These are phyloP conservation scores for Ambispora gerdemannii DNA, from an alignment of 192 early-diverging fungal species.

Conservation along the genomic window DNA sequence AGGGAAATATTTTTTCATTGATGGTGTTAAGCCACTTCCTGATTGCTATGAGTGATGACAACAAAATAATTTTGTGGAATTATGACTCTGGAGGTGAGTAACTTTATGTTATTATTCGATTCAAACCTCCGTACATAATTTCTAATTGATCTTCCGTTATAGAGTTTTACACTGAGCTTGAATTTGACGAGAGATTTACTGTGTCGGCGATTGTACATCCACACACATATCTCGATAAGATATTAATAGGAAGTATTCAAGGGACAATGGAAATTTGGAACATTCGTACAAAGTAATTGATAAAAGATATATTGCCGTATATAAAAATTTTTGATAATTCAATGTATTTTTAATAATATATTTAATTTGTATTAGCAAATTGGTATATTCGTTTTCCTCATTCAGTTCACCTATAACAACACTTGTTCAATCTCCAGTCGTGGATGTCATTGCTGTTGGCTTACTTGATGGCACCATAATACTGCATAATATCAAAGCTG, in stretches of 20 bases:
- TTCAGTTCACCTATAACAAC: constrained; percentile 74
- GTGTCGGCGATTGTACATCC: constrained; percentile 83
- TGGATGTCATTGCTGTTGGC: constrained; percentile 93
- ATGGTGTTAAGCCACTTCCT: constrained; percentile 74
- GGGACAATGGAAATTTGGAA: constrained; percentile 96
- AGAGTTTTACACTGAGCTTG: constrained; percentile 70
- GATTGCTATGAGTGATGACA: constrained; percentile 76
- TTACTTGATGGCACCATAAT: constrained; percentile 81
- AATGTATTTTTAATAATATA: constrained; percentile 1
- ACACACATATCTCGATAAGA: constrained; percentile 96
- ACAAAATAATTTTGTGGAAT: constrained; percentile 76
- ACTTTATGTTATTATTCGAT: constrained; percentile 20
- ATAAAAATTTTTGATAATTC: constrained; percentile 14
- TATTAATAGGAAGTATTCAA: constrained; percentile 80
- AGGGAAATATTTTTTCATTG: constrained; percentile 57
- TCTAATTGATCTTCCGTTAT: constrained; percentile 18
- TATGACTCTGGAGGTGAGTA: constrained; percentile 61
- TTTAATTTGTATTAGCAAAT: constrained; percentile 48
- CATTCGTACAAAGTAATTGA: constrained; percentile 60
- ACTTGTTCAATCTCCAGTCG: constrained; percentile 81
- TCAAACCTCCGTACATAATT: neutral
- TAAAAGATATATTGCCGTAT: neutral
- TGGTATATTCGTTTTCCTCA: constrained; percentile 78
- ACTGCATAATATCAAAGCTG: constrained; percentile 81
- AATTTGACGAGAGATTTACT: constrained; percentile 71